These are phyloP conservation scores for Hortaea werneckii DNA, from an alignment of 2,329 filamentous ascomycete species.

Conservation along the genomic window DNA sequence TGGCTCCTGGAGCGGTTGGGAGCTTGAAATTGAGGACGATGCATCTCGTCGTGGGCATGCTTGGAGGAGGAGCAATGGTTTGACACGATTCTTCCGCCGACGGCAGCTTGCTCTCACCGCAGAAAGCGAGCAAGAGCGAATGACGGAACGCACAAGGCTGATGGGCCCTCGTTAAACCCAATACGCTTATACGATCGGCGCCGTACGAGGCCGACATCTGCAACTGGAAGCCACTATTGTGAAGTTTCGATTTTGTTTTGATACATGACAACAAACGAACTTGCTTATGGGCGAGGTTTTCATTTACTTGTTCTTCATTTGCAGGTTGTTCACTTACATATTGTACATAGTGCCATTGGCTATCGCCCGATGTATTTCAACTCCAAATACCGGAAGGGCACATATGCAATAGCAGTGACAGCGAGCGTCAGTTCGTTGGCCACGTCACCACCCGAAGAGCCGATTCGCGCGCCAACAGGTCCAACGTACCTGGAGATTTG, in stretches of 20 bases:
- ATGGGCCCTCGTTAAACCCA: slow-evolving; percentile 5
- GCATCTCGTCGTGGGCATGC: slow-evolving; percentile 11
- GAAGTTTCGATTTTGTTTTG: too few species aligned
- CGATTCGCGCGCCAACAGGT: slow-evolving; percentile 48
- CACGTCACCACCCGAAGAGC: slow-evolving; percentile 41
- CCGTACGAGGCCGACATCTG: too few species aligned
- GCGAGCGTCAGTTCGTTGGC: slow-evolving; percentile 45
- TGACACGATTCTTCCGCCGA: slow-evolving; percentile 6
- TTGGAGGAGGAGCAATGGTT: slow-evolving; percentile 12
- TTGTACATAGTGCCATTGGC: too few species aligned
- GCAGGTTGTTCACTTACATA: too few species aligned
- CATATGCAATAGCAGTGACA: slow-evolving; percentile 38
- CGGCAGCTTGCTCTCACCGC: slow-evolving; percentile 4
- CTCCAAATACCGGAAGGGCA: slow-evolving; percentile 42
- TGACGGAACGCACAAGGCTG: slow-evolving; percentile 23
- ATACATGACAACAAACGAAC: too few species aligned
- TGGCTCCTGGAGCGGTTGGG: slow-evolving; percentile 16
- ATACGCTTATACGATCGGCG: too few species aligned
- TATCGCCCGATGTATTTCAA: slow-evolving; percentile 31
- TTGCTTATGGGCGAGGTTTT: too few species aligned
- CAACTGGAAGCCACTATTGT: too few species aligned
- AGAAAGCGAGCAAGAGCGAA: slow-evolving; percentile 29
- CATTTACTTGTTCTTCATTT: too few species aligned
- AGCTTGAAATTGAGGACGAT: slow-evolving; percentile 22
- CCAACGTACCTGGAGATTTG: slow-evolving; percentile 29